Evolutionary conservation across 306 rosid species (phyloP).

Genomic region (Cucurbita ficifolia): DNA sequence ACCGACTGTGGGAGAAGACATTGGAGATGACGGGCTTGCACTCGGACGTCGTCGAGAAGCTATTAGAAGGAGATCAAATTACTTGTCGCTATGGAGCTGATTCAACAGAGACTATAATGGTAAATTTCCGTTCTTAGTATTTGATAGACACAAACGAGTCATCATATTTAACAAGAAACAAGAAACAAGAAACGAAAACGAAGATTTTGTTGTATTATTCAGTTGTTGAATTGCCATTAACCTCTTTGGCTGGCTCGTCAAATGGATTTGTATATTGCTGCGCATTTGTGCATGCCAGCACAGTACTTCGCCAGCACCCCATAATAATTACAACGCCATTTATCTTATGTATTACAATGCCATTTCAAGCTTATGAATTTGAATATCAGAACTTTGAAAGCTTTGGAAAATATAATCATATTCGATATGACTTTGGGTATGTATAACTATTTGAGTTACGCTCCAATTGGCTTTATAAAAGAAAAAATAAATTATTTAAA

Average conservation of each 20-base stretch:
- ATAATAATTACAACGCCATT: not conserved
- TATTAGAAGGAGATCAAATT: slow-evolving; percentile 63
- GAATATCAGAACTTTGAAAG: no score
- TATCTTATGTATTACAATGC: not conserved
- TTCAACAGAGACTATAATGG: not conserved
- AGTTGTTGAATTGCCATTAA: not conserved
- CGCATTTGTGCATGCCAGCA: not conserved
- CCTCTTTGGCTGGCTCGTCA: not conserved
- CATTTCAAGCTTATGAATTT: not conserved
- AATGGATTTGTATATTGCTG: not conserved
- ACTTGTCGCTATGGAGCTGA: slow-evolving; percentile 44
- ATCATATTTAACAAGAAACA: not conserved
- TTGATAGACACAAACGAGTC: not conserved
- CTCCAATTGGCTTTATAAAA: no score
- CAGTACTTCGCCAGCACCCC: not conserved
- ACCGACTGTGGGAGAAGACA: slow-evolving; percentile 83
- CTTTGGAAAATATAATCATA: no score
- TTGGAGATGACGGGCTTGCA: slow-evolving; percentile 78
- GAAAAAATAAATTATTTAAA: no score
- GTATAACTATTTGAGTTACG: no score
- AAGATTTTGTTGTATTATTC: slow-evolving; percentile 2
- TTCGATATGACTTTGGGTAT: no score
- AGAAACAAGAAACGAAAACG: not conserved
- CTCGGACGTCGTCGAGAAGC: slow-evolving; percentile 59
- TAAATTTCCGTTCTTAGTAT: not conserved